Base-by-base conservation (phyloP, 768 basidiomycete species). In the Termitomyces sp. region DNA sequence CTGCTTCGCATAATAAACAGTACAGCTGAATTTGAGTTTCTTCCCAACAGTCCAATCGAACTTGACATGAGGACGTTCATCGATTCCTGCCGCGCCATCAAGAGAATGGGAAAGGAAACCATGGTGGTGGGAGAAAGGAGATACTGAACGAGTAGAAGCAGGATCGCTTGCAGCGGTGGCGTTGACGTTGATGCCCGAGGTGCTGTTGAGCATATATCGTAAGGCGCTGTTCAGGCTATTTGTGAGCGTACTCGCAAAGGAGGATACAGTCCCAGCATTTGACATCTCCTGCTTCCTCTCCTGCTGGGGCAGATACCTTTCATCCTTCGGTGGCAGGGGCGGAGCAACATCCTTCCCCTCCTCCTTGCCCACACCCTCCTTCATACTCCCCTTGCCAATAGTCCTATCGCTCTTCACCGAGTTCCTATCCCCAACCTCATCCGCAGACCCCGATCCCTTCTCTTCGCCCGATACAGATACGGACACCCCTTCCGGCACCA, bases 31-130 rank as follows among this genome's bases (percentile, higher is more conserved):
- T 70, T 83, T 85, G 54, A 89, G 70, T 56, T 82, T 74, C 64
- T 86, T 86, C 38, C 88, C 87, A 48, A 90, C 74, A 2, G 85
- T 85, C 80, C 85, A 89, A 56, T 89, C 85, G 58, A 90, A 89
- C 68, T 88, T 87, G 73, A 92, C 83, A 66, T 93, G 90, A 2
- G 90, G 90, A 21, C 80, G 79, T 14, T 87, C 84, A 63, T 89
- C 87, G 34, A 86, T 82, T 4, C 66, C 63, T 12, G 68, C 66
- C 11, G 70, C 70, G 37, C 28, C 48, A 14, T 77, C 75, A 15
- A 68, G 67, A 0, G 72, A 63, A 7, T 84, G 72, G 14, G 82
- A 70, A 5, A 77, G 80, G 56, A 83, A 81, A 47, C 22, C 15
- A 12, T 35, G 48, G 19, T 35, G 48, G 5, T 24, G 35, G 5